These are phyloP conservation scores for Periglandula ipomoeae DNA, from an alignment of 2,329 filamentous ascomycete species.

Conservation along the genomic window DNA sequence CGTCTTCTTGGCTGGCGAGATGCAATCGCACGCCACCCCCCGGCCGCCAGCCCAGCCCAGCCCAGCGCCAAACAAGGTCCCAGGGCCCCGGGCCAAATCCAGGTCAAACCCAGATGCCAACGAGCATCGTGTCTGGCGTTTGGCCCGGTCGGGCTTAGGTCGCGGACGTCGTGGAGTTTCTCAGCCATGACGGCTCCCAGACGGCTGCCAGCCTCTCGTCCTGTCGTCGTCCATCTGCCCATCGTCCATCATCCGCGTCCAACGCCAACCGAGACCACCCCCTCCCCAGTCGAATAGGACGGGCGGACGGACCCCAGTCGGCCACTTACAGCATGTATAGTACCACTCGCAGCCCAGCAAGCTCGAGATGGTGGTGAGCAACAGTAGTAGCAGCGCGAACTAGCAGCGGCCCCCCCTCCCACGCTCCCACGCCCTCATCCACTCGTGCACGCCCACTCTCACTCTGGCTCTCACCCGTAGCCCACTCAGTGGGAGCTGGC, in stretches of 20 bases:
- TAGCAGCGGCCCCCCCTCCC: not conserved
- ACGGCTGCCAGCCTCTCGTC: not conserved
- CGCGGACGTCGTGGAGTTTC: constrained; percentile 1
- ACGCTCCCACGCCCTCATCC: not conserved
- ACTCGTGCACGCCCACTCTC: constrained; percentile 2
- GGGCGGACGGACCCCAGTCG: not conserved
- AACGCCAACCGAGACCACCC: not conserved
- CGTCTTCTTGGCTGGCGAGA: not conserved
- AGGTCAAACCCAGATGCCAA: constrained; percentile 2
- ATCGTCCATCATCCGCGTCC: not conserved
- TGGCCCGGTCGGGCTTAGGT: constrained; percentile 2
- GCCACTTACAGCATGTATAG: not conserved
- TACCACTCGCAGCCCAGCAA: not conserved
- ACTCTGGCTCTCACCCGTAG: too few species aligned
- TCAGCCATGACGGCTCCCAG: not conserved
- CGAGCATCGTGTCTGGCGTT: constrained; percentile 3
- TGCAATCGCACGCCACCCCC: not conserved
- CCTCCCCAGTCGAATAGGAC: constrained; percentile 1
- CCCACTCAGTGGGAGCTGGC: not conserved
- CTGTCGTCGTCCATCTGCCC: not conserved
- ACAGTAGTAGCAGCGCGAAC: not conserved
- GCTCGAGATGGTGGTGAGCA: not conserved
- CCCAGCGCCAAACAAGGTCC: not conserved
- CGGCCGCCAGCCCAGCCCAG: not conserved
- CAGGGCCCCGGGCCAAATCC: not conserved